Conservation (phyloP, 2,329 filamentous ascomycete species). For the Aspergillus fructus region DNA sequence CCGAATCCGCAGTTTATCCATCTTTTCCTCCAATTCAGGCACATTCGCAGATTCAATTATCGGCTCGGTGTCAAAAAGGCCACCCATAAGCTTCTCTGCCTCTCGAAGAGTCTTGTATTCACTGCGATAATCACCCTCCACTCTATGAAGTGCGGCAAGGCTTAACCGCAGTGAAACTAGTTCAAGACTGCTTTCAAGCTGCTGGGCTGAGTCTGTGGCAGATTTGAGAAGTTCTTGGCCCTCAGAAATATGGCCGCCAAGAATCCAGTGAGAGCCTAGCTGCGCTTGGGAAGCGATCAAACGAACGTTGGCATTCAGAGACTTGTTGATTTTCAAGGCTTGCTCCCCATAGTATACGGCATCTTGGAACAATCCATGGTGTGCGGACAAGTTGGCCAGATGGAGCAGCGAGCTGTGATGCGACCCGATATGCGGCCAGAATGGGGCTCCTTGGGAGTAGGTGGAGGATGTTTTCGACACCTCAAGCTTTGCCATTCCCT, state of each 20-base stretch:
- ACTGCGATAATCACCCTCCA: conserved; percentile 47
- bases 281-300: conserved; percentile 48
- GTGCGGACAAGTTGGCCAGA: conserved; percentile 74
- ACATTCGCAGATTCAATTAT: conserved; percentile 29
- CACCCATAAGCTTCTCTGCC: conserved; percentile 46
- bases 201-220: conserved; percentile 55
- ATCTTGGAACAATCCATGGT: conserved; percentile 84
- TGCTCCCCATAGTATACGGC: conserved; percentile 86
- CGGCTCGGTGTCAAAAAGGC: conserved; percentile 38
- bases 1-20: conserved; percentile 43
- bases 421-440: conserved; percentile 76
- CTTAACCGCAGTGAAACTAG: conserved; percentile 50
- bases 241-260: conserved; percentile 51
- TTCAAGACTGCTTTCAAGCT: conserved; percentile 51
- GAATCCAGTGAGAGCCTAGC: conserved; percentile 49
- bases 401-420: conserved; percentile 71
- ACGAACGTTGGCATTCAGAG: conserved; percentile 61
- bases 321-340: conserved; percentile 71
- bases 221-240: conserved; percentile 58
- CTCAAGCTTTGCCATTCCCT: conserved; percentile 41
- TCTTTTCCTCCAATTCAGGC: conserved; percentile 41
- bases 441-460: conserved; percentile 61
- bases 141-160: conserved; percentile 47
- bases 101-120: conserved; percentile 52
- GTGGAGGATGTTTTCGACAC: conserved; percentile 44